These are phyloP conservation scores for Anacardium occidentale DNA, from an alignment of 345 rosid species.

Conservation along the genomic window DNA sequence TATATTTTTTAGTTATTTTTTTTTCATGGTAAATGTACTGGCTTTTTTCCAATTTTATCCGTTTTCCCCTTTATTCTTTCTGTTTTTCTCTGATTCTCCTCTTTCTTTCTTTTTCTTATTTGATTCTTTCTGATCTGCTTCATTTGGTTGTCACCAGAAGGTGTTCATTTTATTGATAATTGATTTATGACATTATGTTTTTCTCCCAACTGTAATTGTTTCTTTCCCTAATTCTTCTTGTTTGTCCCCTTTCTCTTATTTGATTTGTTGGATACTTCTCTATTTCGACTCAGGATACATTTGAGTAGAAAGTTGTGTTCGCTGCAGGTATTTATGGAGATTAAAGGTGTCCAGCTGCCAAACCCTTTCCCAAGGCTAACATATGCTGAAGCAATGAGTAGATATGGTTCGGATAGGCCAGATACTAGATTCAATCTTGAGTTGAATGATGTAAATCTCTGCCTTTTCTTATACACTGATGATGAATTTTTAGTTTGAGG, in stretches of 20 bases:
- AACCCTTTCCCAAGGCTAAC: slow-evolving; percentile 88
- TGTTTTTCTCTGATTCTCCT: too few relatives aligned
- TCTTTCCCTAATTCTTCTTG: too few relatives aligned
- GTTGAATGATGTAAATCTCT: slow-evolving; percentile 76
- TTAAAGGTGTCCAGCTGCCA: slow-evolving; percentile 75
- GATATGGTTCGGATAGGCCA: slow-evolving; percentile 93
- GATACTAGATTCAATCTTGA: slow-evolving; percentile 89
- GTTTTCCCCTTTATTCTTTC: too few relatives aligned
- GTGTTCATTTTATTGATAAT: too few relatives aligned
- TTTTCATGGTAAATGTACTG: not conserved
- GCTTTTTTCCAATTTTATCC: too few relatives aligned
- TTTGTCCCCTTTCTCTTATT: not conserved
- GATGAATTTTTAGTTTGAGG: not conserved
- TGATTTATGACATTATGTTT: too few relatives aligned
- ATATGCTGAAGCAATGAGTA: slow-evolving; percentile 82
- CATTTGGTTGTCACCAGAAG: too few relatives aligned
- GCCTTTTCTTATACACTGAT: slow-evolving; percentile 10
- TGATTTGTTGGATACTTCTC: not conserved
- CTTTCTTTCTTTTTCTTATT: too few relatives aligned
- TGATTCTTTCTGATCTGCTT: too few relatives aligned
- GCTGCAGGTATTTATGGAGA: slow-evolving; percentile 79
- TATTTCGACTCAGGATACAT: not conserved
- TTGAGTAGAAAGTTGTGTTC: slow-evolving; percentile 10
- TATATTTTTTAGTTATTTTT: too few relatives aligned
- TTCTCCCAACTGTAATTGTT: too few relatives aligned